A percentile compares a stretch with the other conserved stretches of the same genome.
These are phyloP conservation scores for Dinochytrium kinnereticum DNA, from an alignment of 371 early-diverging fungal genomes.

Conservation along the genomic window DNA sequence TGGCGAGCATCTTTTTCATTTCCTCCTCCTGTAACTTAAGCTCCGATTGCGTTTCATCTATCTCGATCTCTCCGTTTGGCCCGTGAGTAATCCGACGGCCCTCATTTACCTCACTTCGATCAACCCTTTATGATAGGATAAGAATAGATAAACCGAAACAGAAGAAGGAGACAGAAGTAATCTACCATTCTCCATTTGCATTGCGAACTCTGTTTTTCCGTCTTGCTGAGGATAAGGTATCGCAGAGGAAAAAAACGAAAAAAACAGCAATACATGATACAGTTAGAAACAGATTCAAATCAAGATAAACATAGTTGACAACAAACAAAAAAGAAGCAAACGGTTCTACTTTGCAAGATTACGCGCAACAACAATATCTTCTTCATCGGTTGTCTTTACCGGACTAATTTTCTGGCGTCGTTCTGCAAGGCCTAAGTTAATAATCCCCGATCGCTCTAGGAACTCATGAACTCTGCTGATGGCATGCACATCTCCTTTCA, in stretches of 20 bases:
- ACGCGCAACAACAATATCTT: not conserved
- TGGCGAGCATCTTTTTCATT: slow-evolving; percentile 48
- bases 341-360: too few species aligned
- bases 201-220: slow-evolving; percentile 70
- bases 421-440: slow-evolving; percentile 60
- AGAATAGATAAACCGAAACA: slow-evolving; percentile 14
- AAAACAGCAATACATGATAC: too few species aligned
- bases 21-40: slow-evolving; percentile 47
- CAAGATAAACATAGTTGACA: too few species aligned
- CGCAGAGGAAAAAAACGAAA: too few species aligned
- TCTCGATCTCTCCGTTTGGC: slow-evolving; percentile 61
- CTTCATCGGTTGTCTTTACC: not conserved
- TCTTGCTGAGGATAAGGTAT: too few species aligned
- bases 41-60: slow-evolving; percentile 52
- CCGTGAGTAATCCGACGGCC: slow-evolving; percentile 33
- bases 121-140: too few species aligned
- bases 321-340: too few species aligned
- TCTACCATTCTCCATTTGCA: slow-evolving; percentile 69
- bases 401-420: not conserved
- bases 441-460: slow-evolving; percentile 78
- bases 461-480: slow-evolving; percentile 87
- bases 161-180: not conserved
- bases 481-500: slow-evolving; percentile 91
- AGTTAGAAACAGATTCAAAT: too few species aligned
- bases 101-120: slow-evolving; percentile 23